A percentile compares a stretch with the other conserved stretches of the same genome.
Evolutionary conservation across 129 eudicot species (phyloP).

Genomic region (Dittrichia graveolens): DNA sequence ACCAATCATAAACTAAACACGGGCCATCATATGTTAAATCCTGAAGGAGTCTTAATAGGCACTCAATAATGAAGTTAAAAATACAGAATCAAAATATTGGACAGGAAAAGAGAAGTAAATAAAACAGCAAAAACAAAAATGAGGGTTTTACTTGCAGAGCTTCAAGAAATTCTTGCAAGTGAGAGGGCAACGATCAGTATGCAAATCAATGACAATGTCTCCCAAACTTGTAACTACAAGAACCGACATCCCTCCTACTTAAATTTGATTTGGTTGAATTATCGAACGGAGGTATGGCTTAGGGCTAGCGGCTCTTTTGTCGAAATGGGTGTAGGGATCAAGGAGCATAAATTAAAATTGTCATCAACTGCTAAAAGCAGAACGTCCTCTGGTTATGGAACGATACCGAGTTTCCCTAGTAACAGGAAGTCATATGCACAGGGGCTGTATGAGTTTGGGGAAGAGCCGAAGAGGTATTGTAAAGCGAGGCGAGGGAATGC

Average conservation of each 20-base stretch:
- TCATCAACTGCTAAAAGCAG: too few species aligned
- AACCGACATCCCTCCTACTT: conserved; percentile 62
- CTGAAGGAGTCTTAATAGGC: not conserved
- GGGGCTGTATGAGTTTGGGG: too few species aligned
- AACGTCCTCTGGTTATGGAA: too few species aligned
- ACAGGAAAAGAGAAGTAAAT: not conserved
- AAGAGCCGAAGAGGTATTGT: too few species aligned
- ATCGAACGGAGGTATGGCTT: not conserved
- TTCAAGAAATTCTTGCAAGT: conserved; percentile 92
- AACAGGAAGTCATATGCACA: too few species aligned
- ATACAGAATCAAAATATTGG: not conserved
- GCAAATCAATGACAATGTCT: conserved; percentile 76
- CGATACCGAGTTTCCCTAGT: too few species aligned
- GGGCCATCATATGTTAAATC: not conserved
- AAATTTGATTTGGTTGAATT: not conserved
- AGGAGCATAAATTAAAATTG: not conserved
- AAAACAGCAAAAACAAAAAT: not conserved
- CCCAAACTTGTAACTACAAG: conserved; percentile 90
- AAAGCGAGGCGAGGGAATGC: too few species aligned
- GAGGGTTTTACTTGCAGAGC: conserved; percentile 81
- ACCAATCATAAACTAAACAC: not conserved
- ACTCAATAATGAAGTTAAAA: not conserved
- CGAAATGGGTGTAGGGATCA: not conserved
- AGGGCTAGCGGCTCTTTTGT: not conserved
- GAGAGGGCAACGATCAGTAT: conserved; percentile 82